Conservation (phyloP, 805 yeast species). For the Myxozyma sirexii region DNA sequence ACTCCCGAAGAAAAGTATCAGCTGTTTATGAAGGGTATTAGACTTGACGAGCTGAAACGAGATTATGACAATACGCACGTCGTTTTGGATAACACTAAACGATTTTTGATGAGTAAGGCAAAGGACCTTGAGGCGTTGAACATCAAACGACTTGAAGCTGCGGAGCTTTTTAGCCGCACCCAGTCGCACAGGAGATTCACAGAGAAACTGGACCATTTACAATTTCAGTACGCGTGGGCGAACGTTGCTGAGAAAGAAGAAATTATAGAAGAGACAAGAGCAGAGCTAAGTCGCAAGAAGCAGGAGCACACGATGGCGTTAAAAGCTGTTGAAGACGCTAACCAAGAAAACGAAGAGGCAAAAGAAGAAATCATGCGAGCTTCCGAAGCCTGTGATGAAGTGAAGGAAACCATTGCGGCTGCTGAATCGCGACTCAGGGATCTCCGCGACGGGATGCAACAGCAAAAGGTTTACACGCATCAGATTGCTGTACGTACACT, state of each 20-base stretch:
- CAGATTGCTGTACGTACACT: slow-evolving; percentile 3
- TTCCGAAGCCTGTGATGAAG: background rate
- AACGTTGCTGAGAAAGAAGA: slow-evolving; percentile 23
- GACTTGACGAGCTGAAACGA: slow-evolving; percentile 59
- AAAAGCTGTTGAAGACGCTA: background rate
- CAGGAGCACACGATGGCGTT: slow-evolving; percentile 6
- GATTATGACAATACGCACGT: slow-evolving; percentile 48
- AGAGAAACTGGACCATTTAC: slow-evolving; percentile 11
- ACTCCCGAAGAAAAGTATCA: slow-evolving; percentile 71
- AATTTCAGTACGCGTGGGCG: slow-evolving; percentile 32
- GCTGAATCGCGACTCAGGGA: background rate
- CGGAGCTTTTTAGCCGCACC: slow-evolving; percentile 21
- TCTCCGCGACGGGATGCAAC: background rate
- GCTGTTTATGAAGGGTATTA: slow-evolving; percentile 79
- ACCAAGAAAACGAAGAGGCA: background rate
- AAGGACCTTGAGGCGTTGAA: slow-evolving; percentile 48
- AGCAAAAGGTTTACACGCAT: background rate
- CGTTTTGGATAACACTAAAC: slow-evolving; percentile 46
- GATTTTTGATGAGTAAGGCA: slow-evolving; percentile 9
- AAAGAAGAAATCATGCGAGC: background rate
- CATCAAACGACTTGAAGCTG: slow-evolving; percentile 46
- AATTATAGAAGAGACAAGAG: background rate
- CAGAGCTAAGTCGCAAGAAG: background rate
- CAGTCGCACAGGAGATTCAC: slow-evolving; percentile 21
- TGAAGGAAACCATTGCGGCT: background rate